Percentiles rank a stretch among this genome's conserved stretches.
phyloP scores from a whole-genome alignment of 305 asterid species.

The Fraxinus baroniana region DNA sequence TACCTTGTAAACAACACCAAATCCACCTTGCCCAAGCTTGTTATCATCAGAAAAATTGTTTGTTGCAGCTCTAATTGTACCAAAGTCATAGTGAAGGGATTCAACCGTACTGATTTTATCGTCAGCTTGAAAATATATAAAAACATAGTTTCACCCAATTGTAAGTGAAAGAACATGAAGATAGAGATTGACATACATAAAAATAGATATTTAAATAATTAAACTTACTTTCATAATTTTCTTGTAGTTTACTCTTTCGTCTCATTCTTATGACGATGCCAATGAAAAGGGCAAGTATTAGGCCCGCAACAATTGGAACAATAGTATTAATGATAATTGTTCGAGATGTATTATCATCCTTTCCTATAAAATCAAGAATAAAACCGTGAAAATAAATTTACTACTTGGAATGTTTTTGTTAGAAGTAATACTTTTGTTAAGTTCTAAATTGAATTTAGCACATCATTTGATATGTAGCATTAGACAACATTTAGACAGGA shows the following conservation, averaged over 20 bases:
- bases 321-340: constrained; percentile 14
- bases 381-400: background rate
- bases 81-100: background rate
- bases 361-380: constrained; percentile 2
- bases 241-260: constrained; percentile 1
- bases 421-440: background rate
- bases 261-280: constrained; percentile 19
- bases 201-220: background rate
- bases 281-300: constrained; percentile 23
- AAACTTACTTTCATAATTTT: constrained; percentile 19
- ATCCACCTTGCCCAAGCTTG: background rate
- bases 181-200: background rate
- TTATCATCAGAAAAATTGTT: background rate
- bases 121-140: background rate
- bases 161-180: background rate
- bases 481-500: background rate
- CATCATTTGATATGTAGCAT: background rate
- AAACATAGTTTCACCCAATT: background rate
- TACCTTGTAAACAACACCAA: background rate
- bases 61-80: background rate
- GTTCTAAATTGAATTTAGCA: background rate
- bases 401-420: background rate
- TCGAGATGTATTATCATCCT: constrained; percentile 14
- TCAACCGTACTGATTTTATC: background rate
- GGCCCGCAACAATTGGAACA: constrained; percentile 16